Conservation (phyloP, 169 alveolate genomes). For the Cryptosporidium meleagridis region DNA sequence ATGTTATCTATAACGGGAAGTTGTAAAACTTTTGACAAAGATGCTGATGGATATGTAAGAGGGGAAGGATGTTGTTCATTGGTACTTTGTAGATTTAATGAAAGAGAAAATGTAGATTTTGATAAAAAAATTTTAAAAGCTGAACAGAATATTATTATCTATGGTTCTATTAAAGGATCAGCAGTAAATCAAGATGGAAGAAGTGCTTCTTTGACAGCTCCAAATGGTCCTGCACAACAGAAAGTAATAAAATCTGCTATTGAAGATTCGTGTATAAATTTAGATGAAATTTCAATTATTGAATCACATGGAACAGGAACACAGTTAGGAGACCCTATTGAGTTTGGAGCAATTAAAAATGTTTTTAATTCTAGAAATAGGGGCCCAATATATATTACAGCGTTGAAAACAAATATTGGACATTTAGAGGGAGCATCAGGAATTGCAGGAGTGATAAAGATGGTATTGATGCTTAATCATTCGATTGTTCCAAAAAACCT, state of each 20-base stretch:
- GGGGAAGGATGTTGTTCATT: conserved; percentile 70
- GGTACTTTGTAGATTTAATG: conserved; percentile 57
- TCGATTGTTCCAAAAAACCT: conserved; percentile 44
- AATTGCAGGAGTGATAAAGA: conserved; percentile 54
- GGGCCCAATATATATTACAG: conserved; percentile 74
- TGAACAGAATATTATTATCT: neutral
- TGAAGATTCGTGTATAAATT: neutral
- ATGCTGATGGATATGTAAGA: conserved; percentile 74
- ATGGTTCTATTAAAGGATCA: conserved; percentile 41
- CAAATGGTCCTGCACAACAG: conserved; percentile 73
- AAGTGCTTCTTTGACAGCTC: conserved; percentile 74
- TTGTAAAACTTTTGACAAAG: conserved; percentile 65
- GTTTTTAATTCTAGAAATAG: conserved; percentile 23
- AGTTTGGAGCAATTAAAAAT: conserved; percentile 63
- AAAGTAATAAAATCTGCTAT: conserved; percentile 51
- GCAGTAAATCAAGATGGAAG: conserved; percentile 74
- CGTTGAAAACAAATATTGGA: conserved; percentile 79
- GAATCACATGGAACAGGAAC: conserved; percentile 74
- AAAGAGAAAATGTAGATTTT: conserved; percentile 16
- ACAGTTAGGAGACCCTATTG: conserved; percentile 65
- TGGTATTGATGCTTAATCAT: conserved; percentile 30
- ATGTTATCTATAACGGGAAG: conserved; percentile 69
- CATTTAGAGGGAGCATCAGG: conserved; percentile 80
- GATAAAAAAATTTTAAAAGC: neutral
- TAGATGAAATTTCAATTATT: conserved; percentile 46